Base-by-base conservation (phyloP, 768 basidiomycete species). In the Leccinum uliginosum region DNA sequence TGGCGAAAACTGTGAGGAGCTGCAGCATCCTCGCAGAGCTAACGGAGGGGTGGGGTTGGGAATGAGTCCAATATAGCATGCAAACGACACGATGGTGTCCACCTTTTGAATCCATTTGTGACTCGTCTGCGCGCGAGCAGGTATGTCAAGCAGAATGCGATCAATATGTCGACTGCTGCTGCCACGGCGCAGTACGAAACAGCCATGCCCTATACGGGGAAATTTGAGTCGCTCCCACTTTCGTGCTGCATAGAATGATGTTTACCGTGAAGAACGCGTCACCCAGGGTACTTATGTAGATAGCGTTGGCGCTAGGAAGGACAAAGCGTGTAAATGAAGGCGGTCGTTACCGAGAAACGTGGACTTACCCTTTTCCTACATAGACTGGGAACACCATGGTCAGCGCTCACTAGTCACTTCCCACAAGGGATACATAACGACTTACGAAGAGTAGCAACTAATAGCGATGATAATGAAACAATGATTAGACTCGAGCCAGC, bases 371-470 rank as follows among this genome's bases (percentile, higher is more conserved):
- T 17, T 45, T 53, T 53, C 40, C 52, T 53, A 44, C 14, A 30
- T 53, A 53, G 15, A 53, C 52, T 53, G 6, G 11, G n/a, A 21
- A 9, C 6, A 23, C 43, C 21, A 6, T 23, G 11, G 15, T 53
- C 27, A 53, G 52, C 14, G 10, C 4, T 30, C 21, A 30, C 40
- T 21, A 2, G 40, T 21, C 8, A 26, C 9, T 21, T 23, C 21
- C 43, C 23, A 45, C n/a, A 5, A 10, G 10, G 7, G 12, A 17
- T n/a, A 4, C 4, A 29, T 21, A 43, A 46, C 2, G 6, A 8
- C 54, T 55, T 44, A 55, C 54, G 55, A 35, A 52, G n/a, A 17
- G 32, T 12, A 27, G 50, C 50, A 35, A 56, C 55, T 56, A 8
- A 32, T 15, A 9, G 11, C 11, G 8, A 6, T 21, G 19, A 40